phyloP scores from a whole-genome alignment of 768 basidiomycete genomes.

The Kwoniella dejecticola region DNA sequence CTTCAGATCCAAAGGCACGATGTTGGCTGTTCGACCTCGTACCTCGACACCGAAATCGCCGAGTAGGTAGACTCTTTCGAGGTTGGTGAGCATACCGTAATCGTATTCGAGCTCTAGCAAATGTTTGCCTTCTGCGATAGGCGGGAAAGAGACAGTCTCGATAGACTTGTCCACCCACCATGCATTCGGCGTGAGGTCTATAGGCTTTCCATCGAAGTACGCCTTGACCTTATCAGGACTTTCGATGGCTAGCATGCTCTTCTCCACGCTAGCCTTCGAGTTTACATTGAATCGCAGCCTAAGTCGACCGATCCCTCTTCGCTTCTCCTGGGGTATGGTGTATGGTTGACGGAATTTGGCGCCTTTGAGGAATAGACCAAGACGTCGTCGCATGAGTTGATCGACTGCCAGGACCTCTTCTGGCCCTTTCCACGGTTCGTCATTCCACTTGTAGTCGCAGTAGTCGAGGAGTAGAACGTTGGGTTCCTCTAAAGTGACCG shows the following conservation, averaged over 20 bases:
- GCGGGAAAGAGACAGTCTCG: constrained; percentile 22
- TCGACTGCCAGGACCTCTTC: constrained; percentile 43
- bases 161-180: constrained; percentile 47
- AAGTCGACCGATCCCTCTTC: constrained; percentile 20
- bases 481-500: constrained; percentile 32
- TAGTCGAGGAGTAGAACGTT: constrained; percentile 40
- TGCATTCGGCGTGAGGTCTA: constrained; percentile 14
- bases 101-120: constrained; percentile 22
- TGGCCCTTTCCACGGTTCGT: constrained; percentile 29
- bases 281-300: constrained; percentile 32
- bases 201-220: constrained; percentile 21
- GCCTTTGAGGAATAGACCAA: constrained; percentile 31
- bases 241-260: constrained; percentile 30
- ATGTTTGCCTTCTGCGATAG: constrained; percentile 26
- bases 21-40: constrained; percentile 16
- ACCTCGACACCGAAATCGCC: constrained; percentile 41
- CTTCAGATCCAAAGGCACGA: constrained; percentile 24
- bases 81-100: constrained; percentile 29
- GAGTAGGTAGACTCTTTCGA: constrained; percentile 38
- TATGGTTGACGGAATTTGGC: constrained; percentile 40
- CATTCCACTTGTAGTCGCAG: constrained; percentile 26
- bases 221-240: constrained; percentile 21
- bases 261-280: constrained; percentile 5
- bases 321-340: constrained; percentile 25
- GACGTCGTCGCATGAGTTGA: constrained; percentile 24